A percentile compares a stretch with the other conserved stretches of the same genome.
Evolutionary conservation across 768 basidiomycete species (phyloP).

Genomic region (Lactarius sp.): DNA sequence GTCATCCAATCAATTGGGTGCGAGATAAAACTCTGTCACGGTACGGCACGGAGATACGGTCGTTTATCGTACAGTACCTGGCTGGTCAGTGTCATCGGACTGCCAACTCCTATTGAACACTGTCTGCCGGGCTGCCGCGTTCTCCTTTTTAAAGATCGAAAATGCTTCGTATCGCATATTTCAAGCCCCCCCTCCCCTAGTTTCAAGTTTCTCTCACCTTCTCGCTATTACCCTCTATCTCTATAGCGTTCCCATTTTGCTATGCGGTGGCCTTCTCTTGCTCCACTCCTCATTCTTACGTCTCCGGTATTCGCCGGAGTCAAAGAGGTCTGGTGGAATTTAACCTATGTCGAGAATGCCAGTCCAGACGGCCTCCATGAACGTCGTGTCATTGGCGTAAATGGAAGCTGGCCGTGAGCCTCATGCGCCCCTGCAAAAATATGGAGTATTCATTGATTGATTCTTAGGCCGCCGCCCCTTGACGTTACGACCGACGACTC

Average conservation of each 20-base stretch:
- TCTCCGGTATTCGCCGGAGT: slow-evolving; percentile 54
- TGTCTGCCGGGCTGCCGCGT: no score
- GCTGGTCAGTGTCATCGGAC: no score
- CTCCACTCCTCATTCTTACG: slow-evolving; percentile 32
- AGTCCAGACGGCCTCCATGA: slow-evolving; percentile 81
- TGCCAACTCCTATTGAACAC: no score
- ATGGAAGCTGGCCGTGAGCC: slow-evolving; percentile 89
- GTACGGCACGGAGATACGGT: no score
- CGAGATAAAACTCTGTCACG: no score
- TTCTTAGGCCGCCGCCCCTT: slow-evolving; percentile 70
- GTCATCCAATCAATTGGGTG: no score
- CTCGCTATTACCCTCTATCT: not conserved
- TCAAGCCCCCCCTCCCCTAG: not conserved
- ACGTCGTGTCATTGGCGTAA: slow-evolving; percentile 81
- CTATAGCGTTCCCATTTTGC: not conserved
- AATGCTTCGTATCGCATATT: no score
- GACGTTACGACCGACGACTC: slow-evolving; percentile 67
- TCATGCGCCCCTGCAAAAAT: not conserved
- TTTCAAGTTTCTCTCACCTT: not conserved
- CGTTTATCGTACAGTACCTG: no score
- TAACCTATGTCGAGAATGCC: slow-evolving; percentile 73
- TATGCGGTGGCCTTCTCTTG: slow-evolving; percentile 18
- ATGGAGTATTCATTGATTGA: not conserved
- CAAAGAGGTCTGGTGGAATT: slow-evolving; percentile 83
- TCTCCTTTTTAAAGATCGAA: no score